Conservation (phyloP, 2,329 filamentous ascomycete genomes). For the Plenodomus tracheiphilus region DNA sequence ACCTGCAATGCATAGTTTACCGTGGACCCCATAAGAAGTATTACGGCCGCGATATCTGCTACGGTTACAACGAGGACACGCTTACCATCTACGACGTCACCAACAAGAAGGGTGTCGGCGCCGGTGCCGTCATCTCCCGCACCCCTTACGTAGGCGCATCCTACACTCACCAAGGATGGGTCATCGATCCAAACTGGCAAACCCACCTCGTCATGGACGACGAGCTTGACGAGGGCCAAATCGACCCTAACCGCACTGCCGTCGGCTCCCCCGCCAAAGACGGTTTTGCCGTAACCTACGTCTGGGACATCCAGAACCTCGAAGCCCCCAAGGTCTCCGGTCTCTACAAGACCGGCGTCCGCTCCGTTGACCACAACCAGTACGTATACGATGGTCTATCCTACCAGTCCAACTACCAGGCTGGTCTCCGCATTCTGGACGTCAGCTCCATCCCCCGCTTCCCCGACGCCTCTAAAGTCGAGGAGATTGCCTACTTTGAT, state of each 20-base stretch:
- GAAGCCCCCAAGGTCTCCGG: constrained; percentile 45
- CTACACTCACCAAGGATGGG: constrained; percentile 65
- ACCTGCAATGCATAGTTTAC: constrained; percentile 63
- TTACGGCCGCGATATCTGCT: constrained; percentile 58
- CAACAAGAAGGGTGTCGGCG: constrained; percentile 58
- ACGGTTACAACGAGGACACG: constrained; percentile 60
- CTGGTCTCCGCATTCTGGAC: constrained; percentile 49
- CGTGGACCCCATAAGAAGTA: constrained; percentile 56
- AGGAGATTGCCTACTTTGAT: constrained; percentile 51
- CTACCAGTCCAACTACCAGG: constrained; percentile 51
- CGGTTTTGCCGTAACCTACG: constrained; percentile 43
- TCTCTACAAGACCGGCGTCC: constrained; percentile 46
- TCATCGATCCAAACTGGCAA: constrained; percentile 47
- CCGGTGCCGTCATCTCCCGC: constrained; percentile 59
- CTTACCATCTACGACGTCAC: constrained; percentile 58
- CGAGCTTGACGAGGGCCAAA: constrained; percentile 45
- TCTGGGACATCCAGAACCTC: constrained; percentile 44
- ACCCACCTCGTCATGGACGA: constrained; percentile 44
- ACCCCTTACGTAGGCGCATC: constrained; percentile 58
- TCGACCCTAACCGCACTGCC: constrained; percentile 29
- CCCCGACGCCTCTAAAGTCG: constrained; percentile 42
- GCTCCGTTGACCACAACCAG: constrained; percentile 52
- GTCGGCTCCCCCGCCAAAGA: constrained; percentile 34
- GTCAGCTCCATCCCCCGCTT: constrained; percentile 45
- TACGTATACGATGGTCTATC: constrained; percentile 47